Percentiles rank a stretch among this genome's conserved stretches.
phyloP scores from a whole-genome alignment of 192 early-diverging fungal species.

The Pecoramyces ruminantium region DNA sequence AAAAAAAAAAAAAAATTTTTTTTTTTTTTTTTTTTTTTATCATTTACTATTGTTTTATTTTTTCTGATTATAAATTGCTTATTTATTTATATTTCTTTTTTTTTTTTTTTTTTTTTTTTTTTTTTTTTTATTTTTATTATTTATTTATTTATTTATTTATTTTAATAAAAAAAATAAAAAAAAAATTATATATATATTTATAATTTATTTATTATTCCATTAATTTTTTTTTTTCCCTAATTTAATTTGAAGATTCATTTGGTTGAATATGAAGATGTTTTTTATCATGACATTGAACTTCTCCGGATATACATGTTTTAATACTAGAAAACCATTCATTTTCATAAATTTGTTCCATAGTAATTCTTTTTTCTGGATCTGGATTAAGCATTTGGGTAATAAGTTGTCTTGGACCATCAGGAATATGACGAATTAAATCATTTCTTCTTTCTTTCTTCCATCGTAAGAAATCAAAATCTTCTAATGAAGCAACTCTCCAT shows the following conservation, averaged over 20 bases:
- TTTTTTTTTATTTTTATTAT: no score
- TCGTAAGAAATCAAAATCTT: neutral
- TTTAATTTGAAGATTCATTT: neutral
- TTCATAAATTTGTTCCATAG: constrained; percentile 47
- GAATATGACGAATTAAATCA: neutral
- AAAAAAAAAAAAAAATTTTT: no score
- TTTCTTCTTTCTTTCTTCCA: neutral
- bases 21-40: no score
- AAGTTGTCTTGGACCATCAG: neutral
- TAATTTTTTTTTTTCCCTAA: no score
- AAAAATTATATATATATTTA: no score
- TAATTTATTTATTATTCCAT: no score
- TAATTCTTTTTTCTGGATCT: constrained; percentile 46
- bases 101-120: no score
- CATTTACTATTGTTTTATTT: no score
- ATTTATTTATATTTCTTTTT: no score
- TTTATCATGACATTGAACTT: neutral
- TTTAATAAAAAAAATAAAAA: no score
- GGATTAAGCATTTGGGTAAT: constrained; percentile 52
- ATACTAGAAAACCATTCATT: constrained; percentile 64
- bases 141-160: no score
- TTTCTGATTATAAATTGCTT: no score
- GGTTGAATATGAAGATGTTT: neutral
- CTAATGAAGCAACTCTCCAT: neutral
- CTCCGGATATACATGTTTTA: constrained; percentile 20